Evolutionary conservation across 768 basidiomycete genomes (phyloP).

Genomic region (Cystobasidium onofrii): DNA sequence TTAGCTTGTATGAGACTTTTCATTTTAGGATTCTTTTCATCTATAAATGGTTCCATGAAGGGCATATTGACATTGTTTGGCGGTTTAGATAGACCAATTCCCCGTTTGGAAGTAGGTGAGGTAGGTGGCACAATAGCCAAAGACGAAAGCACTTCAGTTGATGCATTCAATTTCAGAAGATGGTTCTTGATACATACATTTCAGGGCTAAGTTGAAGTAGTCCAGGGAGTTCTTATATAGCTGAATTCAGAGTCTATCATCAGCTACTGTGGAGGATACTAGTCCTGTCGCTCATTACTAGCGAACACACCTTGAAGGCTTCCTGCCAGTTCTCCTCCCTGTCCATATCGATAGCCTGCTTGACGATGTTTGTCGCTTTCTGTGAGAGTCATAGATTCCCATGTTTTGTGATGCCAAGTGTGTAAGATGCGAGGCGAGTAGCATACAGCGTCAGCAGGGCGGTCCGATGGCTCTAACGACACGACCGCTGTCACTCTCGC

Average conservation of each 20-base stretch:
- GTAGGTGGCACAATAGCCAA: not conserved
- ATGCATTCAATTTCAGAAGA: not conserved
- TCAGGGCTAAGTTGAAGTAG: conserved; percentile 95
- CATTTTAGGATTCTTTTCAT: conserved; percentile 90
- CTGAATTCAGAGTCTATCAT: conserved; percentile 26
- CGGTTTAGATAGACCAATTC: no score
- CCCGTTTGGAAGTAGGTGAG: not conserved
- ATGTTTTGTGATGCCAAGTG: not conserved
- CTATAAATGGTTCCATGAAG: conserved; percentile 48
- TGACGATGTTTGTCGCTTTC: not conserved
- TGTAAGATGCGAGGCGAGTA: not conserved
- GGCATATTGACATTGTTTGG: no score
- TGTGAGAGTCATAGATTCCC: not conserved
- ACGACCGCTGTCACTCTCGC: no score
- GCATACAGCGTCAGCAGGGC: not conserved
- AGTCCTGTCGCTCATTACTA: no score
- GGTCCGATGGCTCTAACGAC: not conserved
- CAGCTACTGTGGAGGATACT: not conserved
- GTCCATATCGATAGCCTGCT: conserved; percentile 52
- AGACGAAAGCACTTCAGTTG: not conserved
- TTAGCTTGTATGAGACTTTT: conserved; percentile 76
- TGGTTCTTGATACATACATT: conserved; percentile 55
- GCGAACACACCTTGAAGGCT: conserved; percentile 60
- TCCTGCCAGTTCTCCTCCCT: conserved; percentile 84
- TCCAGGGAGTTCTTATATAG: conserved; percentile 90